Conservation (phyloP, 305 asterid species). For the Fraxinus sp. region DNA sequence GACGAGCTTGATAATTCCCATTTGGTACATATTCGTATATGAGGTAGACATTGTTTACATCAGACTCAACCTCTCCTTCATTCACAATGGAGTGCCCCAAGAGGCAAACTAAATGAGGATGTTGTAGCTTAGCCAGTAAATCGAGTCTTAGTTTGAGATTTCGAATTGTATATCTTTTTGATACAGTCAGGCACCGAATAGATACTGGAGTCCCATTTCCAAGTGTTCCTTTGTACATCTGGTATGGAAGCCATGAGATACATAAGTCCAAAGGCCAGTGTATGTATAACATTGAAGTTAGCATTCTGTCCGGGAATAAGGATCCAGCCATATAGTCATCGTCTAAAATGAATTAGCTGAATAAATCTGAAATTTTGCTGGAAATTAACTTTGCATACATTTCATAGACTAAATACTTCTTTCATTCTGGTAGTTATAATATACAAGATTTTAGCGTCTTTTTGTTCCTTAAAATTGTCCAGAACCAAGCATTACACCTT, state of each 20-base stretch:
- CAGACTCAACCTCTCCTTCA: slow-evolving; percentile 38
- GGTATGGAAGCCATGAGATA: slow-evolving; percentile 8
- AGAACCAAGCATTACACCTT: not conserved
- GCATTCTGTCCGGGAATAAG: not conserved
- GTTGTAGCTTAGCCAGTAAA: slow-evolving; percentile 59
- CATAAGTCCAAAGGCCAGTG: slow-evolving; percentile 9
- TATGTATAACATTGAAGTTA: not conserved
- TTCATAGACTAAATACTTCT: not conserved
- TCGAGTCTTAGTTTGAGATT: slow-evolving; percentile 66
- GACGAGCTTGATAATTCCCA: slow-evolving; percentile 55
- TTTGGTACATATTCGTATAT: slow-evolving; percentile 51
- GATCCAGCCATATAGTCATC: not conserved
- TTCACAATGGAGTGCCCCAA: slow-evolving; percentile 65
- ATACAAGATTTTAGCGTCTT: not conserved
- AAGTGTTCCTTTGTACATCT: slow-evolving; percentile 67
- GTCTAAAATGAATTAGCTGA: not conserved
- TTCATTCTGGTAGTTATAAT: not conserved
- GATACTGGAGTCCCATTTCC: slow-evolving; percentile 44
- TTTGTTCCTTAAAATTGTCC: not conserved
- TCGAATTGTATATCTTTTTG: slow-evolving; percentile 51
- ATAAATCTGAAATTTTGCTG: not conserved
- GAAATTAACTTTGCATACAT: not conserved
- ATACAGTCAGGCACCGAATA: slow-evolving; percentile 52
- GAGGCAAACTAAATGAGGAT: slow-evolving; percentile 66
- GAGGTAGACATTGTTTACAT: slow-evolving; percentile 49